Evolutionary conservation across 768 basidiomycete species (phyloP).

Genomic region (Mycena pura): DNA sequence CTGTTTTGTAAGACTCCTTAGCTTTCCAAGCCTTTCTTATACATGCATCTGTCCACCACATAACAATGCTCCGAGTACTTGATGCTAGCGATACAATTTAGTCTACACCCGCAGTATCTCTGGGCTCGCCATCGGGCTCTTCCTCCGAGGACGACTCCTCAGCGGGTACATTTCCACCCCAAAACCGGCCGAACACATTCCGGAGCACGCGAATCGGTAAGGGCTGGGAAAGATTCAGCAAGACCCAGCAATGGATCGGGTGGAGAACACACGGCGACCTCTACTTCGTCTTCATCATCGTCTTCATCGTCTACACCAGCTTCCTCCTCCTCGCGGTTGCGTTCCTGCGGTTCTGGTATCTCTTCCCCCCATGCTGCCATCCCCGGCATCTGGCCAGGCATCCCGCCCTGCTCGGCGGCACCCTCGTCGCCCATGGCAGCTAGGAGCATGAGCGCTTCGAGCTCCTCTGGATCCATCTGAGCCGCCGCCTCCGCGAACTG

Average conservation of each 20-base stretch:
- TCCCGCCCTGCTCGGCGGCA: constrained; percentile 43
- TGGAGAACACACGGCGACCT: constrained; percentile 40
- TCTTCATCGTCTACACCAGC: constrained; percentile 54
- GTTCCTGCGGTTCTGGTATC: constrained; percentile 23
- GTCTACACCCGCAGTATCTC: constrained; percentile 31
- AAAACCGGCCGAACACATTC: constrained; percentile 66
- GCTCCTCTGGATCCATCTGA: constrained; percentile 63
- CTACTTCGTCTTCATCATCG: constrained; percentile 52
- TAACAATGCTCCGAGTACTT: no score
- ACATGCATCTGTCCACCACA: no score
- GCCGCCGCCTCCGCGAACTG: constrained; percentile 65
- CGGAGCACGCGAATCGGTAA: constrained; percentile 64
- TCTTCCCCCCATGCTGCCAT: constrained; percentile 32
- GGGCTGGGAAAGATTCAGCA: constrained; percentile 44
- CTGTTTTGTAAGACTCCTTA: no score
- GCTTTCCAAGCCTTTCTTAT: no score
- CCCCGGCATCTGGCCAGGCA: constrained; percentile 57
- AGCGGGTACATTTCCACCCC: constrained; percentile 46
- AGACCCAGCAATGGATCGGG: neutral
- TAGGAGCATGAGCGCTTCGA: constrained; percentile 65
- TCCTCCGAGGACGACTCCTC: constrained; percentile 49
- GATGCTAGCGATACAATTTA: constrained; percentile 10
- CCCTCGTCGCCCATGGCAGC: constrained; percentile 47
- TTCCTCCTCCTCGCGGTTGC: constrained; percentile 42
- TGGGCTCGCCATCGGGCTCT: constrained; percentile 29